Conservation (phyloP, 805 yeast species). For the Debaryomyces castellii region DNA sequence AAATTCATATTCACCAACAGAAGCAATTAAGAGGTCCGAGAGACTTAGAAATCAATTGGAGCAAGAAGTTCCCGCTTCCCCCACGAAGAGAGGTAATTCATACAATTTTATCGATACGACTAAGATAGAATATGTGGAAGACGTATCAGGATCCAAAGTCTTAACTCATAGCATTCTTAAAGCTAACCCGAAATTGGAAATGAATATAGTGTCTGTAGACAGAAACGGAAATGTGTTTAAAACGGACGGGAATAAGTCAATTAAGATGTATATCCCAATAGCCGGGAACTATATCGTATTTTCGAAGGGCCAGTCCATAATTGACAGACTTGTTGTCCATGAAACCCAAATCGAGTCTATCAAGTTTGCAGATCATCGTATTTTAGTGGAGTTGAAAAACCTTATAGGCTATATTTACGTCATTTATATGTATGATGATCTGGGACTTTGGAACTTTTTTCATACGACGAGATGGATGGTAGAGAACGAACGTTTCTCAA, state of each 20-base stretch:
- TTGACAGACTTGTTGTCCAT: constrained; percentile 10
- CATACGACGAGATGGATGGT: constrained; percentile 7
- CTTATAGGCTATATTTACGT: constrained; percentile 10
- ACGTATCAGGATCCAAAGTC: not conserved
- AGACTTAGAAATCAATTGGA: constrained; percentile 1
- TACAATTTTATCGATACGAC: not conserved
- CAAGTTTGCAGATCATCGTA: constrained; percentile 9
- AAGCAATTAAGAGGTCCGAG: constrained; percentile 3
- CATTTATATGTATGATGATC: constrained; percentile 8
- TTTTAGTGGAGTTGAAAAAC: constrained; percentile 9
- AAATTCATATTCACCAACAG: not conserved
- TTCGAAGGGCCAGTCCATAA: constrained; percentile 5
- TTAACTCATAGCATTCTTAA: not conserved
- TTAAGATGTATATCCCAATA: constrained; percentile 8
- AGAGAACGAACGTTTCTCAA: constrained; percentile 2
- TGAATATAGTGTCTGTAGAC: constrained; percentile 2
- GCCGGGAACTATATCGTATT: constrained; percentile 10
- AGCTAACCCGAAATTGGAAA: not conserved
- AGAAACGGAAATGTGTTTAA: constrained; percentile 2
- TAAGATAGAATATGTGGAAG: not conserved
- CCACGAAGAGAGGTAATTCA: constrained; percentile 1
- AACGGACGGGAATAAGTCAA: not conserved
- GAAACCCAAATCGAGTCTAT: constrained; percentile 9
- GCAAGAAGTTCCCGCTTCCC: constrained; percentile 2
- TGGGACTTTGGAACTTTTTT: constrained; percentile 7